phyloP scores from a whole-genome alignment of 345 rosid genomes.

The Gossypium herbaceum region DNA sequence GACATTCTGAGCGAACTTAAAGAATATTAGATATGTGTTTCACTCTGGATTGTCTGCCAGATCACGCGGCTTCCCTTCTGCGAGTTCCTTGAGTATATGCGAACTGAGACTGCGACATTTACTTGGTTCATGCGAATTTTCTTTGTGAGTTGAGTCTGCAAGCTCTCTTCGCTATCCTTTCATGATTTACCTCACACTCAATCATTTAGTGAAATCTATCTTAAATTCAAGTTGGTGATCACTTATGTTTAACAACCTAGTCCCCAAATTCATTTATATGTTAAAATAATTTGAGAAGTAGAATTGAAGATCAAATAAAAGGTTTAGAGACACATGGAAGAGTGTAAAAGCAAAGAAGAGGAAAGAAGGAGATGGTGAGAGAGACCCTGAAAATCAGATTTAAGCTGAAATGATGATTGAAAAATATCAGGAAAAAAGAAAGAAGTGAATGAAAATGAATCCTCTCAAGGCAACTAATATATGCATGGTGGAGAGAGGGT shows the following conservation, averaged over 20 bases:
- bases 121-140: too few species aligned
- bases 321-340: not conserved
- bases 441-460: not conserved
- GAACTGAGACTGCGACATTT: accelerated
- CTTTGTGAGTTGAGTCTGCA: accelerated
- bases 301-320: too few species aligned
- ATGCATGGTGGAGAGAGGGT: not conserved
- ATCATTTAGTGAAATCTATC: too few species aligned
- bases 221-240: too few species aligned
- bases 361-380: not conserved
- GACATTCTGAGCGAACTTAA: accelerated
- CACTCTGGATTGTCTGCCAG: accelerated
- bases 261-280: too few species aligned
- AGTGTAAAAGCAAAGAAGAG: not conserved
- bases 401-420: not conserved
- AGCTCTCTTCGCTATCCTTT: accelerated
- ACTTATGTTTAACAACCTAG: too few species aligned
- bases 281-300: too few species aligned
- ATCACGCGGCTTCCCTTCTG: accelerated
- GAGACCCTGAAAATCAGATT: not conserved
- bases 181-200: too few species aligned
- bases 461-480: not conserved
- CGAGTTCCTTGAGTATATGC: too few species aligned
- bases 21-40: accelerated
- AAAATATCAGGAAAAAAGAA: not conserved